Percentiles rank a stretch among this genome's conserved stretches.
phyloP scores from a whole-genome alignment of 2,329 filamentous ascomycete species.

The Trichoderma asperellum region DNA sequence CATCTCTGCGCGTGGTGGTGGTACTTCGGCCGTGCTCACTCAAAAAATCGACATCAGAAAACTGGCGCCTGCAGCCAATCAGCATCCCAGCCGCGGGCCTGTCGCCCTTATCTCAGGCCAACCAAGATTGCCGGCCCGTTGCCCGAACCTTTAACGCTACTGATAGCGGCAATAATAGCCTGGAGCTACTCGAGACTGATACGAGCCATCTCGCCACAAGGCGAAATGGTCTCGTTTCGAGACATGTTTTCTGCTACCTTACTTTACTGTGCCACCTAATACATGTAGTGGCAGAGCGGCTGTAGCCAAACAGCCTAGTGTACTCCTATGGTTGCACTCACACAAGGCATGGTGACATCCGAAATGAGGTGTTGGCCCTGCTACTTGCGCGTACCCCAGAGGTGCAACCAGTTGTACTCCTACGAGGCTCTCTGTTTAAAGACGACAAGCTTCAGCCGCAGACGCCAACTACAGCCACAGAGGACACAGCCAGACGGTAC shows the following conservation, averaged over 20 bases:
- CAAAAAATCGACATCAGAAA: constrained; percentile 50
- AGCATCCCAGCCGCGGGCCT: constrained; percentile 32
- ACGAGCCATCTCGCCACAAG: constrained; percentile 16
- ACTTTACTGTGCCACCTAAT: too few species aligned
- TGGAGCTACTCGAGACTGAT: constrained; percentile 6
- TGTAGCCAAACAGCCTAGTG: background rate
- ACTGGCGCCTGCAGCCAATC: constrained; percentile 45
- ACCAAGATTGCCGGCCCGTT: constrained; percentile 38
- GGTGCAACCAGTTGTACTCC: background rate
- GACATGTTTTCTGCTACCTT: background rate
- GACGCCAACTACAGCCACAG: background rate
- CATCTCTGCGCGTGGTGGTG: constrained; percentile 30
- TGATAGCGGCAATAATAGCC: constrained; percentile 22
- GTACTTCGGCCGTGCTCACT: constrained; percentile 36
- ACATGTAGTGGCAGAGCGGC: background rate
- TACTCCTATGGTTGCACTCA: constrained; percentile 22
- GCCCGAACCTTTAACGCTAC: constrained; percentile 33
- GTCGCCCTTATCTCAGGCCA: constrained; percentile 50
- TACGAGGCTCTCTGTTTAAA: background rate
- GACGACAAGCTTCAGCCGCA: background rate
- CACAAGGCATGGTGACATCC: constrained; percentile 25
- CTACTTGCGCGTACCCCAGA: background rate
- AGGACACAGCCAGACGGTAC: background rate
- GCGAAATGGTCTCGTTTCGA: background rate
- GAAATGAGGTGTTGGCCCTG: constrained; percentile 18